Evolutionary conservation across 2,329 filamentous ascomycete species (phyloP).

Genomic region (Cladophialophora psammophila): DNA sequence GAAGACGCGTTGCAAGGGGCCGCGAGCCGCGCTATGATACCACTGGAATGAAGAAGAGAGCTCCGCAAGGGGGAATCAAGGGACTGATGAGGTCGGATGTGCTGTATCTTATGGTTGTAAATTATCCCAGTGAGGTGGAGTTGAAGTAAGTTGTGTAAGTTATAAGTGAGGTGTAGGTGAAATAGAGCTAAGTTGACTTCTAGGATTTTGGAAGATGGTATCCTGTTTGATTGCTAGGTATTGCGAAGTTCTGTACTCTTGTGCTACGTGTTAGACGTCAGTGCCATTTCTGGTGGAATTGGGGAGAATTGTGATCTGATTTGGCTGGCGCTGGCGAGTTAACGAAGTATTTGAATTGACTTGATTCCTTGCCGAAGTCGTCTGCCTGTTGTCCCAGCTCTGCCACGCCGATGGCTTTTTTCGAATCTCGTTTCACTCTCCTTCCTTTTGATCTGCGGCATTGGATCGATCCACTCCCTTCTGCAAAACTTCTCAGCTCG

Average conservation of each 20-base stretch:
- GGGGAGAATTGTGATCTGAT: too few relatives aligned
- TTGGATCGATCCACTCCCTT: too few relatives aligned
- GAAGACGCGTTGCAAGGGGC: conserved; percentile 22
- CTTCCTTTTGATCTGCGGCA: too few relatives aligned
- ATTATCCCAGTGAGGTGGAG: conserved; percentile 24
- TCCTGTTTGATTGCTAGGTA: background rate
- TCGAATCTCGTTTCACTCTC: too few relatives aligned
- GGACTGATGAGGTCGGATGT: conserved; percentile 20
- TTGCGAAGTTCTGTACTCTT: background rate
- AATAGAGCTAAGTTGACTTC: background rate
- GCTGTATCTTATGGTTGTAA: conserved; percentile 30
- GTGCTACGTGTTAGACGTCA: background rate
- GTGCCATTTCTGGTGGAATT: background rate
- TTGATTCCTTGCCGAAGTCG: too few relatives aligned
- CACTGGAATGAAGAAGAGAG: conserved; percentile 11
- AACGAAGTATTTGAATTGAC: too few relatives aligned
- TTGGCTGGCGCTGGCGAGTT: too few relatives aligned
- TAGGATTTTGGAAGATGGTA: background rate
- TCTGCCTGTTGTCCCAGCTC: too few relatives aligned
- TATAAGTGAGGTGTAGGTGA: background rate
- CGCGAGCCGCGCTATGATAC: conserved; percentile 26
- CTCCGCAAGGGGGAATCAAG: conserved; percentile 21
- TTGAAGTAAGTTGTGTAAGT: conserved; percentile 15
- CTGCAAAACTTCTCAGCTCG: too few relatives aligned
- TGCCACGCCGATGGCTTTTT: too few relatives aligned